A percentile compares a stretch with the other conserved stretches of the same genome.
Conservation (phyloP, 306 rosid genomes). For the Rosa persica region DNA sequence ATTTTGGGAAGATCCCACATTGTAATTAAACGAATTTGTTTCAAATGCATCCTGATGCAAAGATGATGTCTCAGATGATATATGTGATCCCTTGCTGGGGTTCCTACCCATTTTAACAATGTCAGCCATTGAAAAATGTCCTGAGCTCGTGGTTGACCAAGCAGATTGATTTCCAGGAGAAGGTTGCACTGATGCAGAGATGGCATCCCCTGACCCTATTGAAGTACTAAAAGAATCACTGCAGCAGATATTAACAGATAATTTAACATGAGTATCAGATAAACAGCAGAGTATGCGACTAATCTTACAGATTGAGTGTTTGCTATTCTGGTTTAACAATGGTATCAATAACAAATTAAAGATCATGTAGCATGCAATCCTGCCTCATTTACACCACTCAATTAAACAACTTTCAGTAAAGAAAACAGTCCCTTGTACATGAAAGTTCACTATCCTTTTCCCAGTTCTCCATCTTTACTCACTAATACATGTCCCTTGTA, state of each 20-base stretch:
- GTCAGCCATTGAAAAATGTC: conserved; percentile 66
- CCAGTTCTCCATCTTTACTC: neutral
- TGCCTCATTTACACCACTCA: neutral
- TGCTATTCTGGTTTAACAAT: neutral
- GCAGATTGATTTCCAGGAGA: conserved; percentile 38
- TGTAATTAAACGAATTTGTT: conserved; percentile 20
- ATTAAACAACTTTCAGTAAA: neutral
- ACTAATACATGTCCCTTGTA: neutral
- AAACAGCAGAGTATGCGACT: neutral
- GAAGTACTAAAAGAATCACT: conserved; percentile 47
- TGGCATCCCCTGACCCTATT: conserved; percentile 32
- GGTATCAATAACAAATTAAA: neutral
- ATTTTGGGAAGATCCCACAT: conserved; percentile 31
- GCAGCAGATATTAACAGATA: conserved; percentile 37
- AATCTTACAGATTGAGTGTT: neutral
- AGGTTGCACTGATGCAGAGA: conserved; percentile 31
- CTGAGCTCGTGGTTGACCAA: conserved; percentile 36
- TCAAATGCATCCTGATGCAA: conserved; percentile 32
- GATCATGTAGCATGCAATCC: neutral
- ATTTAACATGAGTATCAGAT: conserved; percentile 2
- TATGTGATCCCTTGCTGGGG: conserved; percentile 18
- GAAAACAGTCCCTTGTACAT: neutral
- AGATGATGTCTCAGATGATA: conserved; percentile 15
- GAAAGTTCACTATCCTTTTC: too few relatives aligned
- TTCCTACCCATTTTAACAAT: conserved; percentile 55